Evolutionary conservation across 768 basidiomycete genomes (phyloP).

Genomic region (Mycena galericulata): DNA sequence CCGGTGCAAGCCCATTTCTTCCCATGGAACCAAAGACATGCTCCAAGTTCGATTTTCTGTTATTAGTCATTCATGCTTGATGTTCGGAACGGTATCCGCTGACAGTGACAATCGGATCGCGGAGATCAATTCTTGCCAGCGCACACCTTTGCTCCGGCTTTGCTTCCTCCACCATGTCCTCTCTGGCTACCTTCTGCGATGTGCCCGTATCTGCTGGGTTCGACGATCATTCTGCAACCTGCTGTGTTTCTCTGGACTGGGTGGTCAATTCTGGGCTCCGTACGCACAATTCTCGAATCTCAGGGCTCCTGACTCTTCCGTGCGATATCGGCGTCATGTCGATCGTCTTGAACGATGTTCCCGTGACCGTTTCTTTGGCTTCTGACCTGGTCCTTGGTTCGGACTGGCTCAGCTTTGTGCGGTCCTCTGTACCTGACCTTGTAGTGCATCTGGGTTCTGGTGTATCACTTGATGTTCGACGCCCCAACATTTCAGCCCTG

Average conservation of each 20-base stretch:
- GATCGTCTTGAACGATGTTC: background rate
- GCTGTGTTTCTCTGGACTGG: conserved; percentile 9
- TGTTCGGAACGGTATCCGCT: too few species aligned
- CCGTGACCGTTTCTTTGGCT: conserved; percentile 2
- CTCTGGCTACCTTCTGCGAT: conserved; percentile 8
- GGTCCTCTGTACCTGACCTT: background rate
- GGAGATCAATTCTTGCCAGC: too few species aligned
- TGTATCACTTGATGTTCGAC: background rate
- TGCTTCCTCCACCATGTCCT: background rate
- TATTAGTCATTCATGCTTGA: too few species aligned
- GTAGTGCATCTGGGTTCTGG: background rate
- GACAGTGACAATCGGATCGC: too few species aligned
- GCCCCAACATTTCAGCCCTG: too few species aligned
- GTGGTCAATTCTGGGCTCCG: conserved; percentile 11
- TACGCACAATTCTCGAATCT: background rate
- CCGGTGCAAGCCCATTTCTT: too few species aligned
- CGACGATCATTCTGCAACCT: background rate
- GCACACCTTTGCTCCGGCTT: too few species aligned
- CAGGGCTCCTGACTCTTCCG: background rate
- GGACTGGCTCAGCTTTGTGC: background rate
- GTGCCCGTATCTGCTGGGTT: background rate
- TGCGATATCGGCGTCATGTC: conserved; percentile 2
- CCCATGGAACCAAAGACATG: too few species aligned
- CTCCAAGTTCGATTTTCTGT: too few species aligned
- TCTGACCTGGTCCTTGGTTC: conserved; percentile 4